Evolutionary conservation across 2,329 filamentous ascomycete species (phyloP).

Genomic region (Paramyrothecium roridum): DNA sequence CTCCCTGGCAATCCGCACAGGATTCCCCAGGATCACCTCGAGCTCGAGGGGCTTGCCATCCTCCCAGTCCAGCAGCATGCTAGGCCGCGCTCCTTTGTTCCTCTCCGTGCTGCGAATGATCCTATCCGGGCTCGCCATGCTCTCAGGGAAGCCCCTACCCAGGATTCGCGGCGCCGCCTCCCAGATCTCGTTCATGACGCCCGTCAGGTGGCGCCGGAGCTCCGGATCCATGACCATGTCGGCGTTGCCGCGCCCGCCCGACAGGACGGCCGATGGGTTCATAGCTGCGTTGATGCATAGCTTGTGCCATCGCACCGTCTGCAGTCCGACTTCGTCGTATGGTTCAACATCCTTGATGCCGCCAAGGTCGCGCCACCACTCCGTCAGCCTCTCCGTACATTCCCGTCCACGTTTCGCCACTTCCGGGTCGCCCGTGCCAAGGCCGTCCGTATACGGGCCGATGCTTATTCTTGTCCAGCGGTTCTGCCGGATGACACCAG

Average conservation of each 20-base stretch:
- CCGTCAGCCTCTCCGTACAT: slow-evolving; percentile 46
- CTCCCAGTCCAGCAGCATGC: slow-evolving; percentile 71
- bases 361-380: slow-evolving; percentile 52
- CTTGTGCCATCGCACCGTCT: slow-evolving; percentile 73
- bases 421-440: slow-evolving; percentile 29
- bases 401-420: slow-evolving; percentile 31
- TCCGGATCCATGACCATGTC: slow-evolving; percentile 64
- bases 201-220: slow-evolving; percentile 57
- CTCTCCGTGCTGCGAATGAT: slow-evolving; percentile 61
- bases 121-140: slow-evolving; percentile 58
- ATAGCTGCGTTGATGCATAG: slow-evolving; percentile 74
- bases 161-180: slow-evolving; percentile 60
- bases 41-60: slow-evolving; percentile 63
- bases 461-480: slow-evolving; percentile 71
- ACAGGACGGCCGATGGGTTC: slow-evolving; percentile 69
- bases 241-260: slow-evolving; percentile 61
- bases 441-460: slow-evolving; percentile 59
- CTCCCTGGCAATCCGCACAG: slow-evolving; percentile 60
- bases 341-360: slow-evolving; percentile 63
- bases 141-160: slow-evolving; percentile 54
- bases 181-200: slow-evolving; percentile 69
- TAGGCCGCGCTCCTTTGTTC: slow-evolving; percentile 62
- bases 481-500: slow-evolving; percentile 65
- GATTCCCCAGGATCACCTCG: slow-evolving; percentile 71
- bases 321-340: slow-evolving; percentile 63